Base-by-base conservation (phyloP, 139 green algal genomes). In the Raphidocelis subcapitata region DNA sequence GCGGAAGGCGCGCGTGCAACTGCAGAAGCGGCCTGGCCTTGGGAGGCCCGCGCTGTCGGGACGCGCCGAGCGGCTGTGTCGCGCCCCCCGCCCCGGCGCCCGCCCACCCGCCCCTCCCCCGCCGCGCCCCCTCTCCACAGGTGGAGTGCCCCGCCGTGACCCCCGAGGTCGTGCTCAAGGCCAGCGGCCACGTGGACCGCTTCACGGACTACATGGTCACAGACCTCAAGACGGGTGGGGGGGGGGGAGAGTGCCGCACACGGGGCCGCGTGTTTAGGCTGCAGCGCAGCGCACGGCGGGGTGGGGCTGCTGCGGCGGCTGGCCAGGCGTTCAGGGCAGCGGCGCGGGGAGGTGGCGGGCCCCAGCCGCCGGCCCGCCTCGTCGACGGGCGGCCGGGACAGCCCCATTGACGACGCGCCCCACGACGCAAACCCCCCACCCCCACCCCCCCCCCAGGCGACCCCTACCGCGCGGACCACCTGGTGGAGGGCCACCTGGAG, bases 141-240 rank as follows among this genome's bases (percentile, higher is more conserved):
- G 41, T 98, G 32, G 96, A 99, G 82, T 99, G 96, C 77, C 96
- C 96, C 0, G 88, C 94, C 1, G 96, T 99, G 41, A 99, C 96
- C 4, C 96, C 96, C 23, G 94, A 98, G 84, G 62, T 44, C 5
- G 72, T 78, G 35, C 52, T 78, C 0, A 89, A 91, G 76, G 95
- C 96, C 0, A 95, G 86, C 2, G 96, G 96, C 67, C 95, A 99
- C 79, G 96, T 99, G 61, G 96, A 99, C 21, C 88, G 93, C 69
- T 99, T 98, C 89, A 97, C 91, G 0, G 94, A 98, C 85, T 92
- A 96, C 77, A 98, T 98, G 95, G 95, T 99, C 4, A 97, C 89
- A 28, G 95, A 99, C 74, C 63, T 83, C 12, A 83, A 89, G 64
- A 99, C 90, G 2, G 86, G 81, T 66, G 31, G 12, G 63, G 12